Base-by-base conservation (phyloP, 164 flowering plant species). In the Stephania cephalantha region DNA sequence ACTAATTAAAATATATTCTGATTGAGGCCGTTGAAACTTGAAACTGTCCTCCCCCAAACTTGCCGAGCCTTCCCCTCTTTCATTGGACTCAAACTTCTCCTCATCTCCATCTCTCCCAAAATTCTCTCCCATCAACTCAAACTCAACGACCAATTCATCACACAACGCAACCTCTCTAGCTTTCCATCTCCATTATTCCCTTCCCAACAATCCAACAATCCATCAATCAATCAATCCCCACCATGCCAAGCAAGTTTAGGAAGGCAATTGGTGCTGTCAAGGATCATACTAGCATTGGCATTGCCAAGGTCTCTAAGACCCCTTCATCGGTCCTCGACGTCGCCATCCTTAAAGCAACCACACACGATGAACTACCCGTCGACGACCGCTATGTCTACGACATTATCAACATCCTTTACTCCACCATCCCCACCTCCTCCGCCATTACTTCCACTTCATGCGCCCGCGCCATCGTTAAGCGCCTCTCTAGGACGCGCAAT, bases 251-350 rank as follows among this genome's bases (percentile, higher is more conserved):
- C 93, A 95, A 87, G 86, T 82, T 95, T 0, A 82, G 84, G 81
- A 91, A 88, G 84, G 97, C 94, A 1, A 77, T 95, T 6, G 96
- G 88, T 1, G 96, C 89, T 46, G 89, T 95, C 63, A 95, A 95
- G 76, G 99, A 95, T 76, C 96, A 91, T 73, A 93, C 98, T 11
- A 95, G 99, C 90, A 88, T 95, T 7, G 76, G 97, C 83, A 81
- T 93, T 0, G 97, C 98, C 12, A 91, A 90, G 77, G 97, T 93
- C 22, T 70, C 85, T 1, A 78, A 50, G 79, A 81, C 68, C 76
- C 78, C 72, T 44, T 79, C 84, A 7, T 76, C 90, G 0, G 82
- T 63, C 70, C 84, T 93, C 6, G 97, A 90, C 52, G 86, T 93
- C 2, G 83, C 90, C 0, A 75, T 95, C 68, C 88, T 95, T 53